These are phyloP conservation scores for Drosera spatulata DNA, from an alignment of 179 eudicot species.

Conservation along the genomic window DNA sequence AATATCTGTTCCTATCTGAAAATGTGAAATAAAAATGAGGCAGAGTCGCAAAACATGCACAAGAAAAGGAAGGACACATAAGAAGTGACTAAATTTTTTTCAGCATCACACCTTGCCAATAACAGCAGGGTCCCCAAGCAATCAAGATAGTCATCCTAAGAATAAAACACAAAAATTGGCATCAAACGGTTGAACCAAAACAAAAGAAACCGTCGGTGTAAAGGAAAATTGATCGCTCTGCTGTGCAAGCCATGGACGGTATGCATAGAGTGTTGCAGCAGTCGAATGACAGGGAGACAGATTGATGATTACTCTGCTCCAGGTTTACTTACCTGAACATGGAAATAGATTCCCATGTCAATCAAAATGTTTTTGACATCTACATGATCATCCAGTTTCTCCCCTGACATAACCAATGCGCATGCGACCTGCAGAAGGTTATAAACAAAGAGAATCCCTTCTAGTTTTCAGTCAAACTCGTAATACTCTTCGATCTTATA, in stretches of 20 bases:
- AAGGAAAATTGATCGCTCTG: no score
- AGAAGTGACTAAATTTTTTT: background rate
- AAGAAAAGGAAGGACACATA: no score
- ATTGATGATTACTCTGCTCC: background rate
- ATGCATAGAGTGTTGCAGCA: no score
- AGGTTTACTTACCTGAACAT: slow-evolving; percentile 58
- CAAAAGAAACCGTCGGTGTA: no score
- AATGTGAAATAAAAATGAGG: background rate
- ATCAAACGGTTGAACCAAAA: no score
- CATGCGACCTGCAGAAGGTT: slow-evolving; percentile 60
- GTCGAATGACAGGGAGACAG: no score
- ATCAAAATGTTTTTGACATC: slow-evolving; percentile 48
- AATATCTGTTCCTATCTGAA: slow-evolving; percentile 84
- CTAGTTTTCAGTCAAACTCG: no score
- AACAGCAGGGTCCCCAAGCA: slow-evolving; percentile 68
- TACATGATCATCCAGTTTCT: slow-evolving; percentile 54
- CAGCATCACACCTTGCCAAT: slow-evolving; percentile 64
- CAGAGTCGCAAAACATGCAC: no score
- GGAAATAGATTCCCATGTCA: slow-evolving; percentile 18
- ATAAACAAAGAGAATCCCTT: background rate
- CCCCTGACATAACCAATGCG: slow-evolving; percentile 72
- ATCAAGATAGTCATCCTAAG: slow-evolving; percentile 81
- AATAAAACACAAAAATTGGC: no score
- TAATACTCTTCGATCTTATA: no score
- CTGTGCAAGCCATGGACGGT: no score